A percentile compares a stretch with the other conserved stretches of the same genome.
Conservation (phyloP, 345 rosid genomes). For the Eucalyptus leucophloia region DNA sequence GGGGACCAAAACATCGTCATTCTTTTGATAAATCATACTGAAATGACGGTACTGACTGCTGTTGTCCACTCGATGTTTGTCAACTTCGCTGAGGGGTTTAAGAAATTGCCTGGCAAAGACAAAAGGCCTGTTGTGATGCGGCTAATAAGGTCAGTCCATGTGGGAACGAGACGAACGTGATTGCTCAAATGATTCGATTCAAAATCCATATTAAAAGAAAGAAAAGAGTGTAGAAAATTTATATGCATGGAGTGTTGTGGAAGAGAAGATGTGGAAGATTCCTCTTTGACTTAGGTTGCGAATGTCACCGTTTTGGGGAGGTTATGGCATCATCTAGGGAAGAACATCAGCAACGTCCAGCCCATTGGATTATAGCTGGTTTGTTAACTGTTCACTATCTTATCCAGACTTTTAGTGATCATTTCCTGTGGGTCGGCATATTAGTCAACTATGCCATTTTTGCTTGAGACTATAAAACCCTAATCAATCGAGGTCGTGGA, state of each 20-base stretch:
- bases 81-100: not conserved
- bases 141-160: not conserved
- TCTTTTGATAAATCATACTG: not conserved
- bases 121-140: not conserved
- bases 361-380: not conserved
- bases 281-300: not conserved
- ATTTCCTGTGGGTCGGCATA: not conserved
- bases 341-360: not conserved
- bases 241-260: not conserved
- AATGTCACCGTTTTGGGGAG: not conserved
- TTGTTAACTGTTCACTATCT: not conserved
- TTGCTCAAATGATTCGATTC: not conserved
- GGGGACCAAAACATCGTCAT: not conserved
- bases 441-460: not conserved
- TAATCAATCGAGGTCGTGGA: not conserved
- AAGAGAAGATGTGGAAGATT: not conserved
- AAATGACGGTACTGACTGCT: not conserved
- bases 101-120: not conserved
- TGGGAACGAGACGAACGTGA: not conserved
- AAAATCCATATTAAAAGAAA: not conserved
- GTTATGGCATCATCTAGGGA: not conserved
- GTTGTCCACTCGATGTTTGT: not conserved
- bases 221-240: not conserved
- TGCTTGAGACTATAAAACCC: not conserved
- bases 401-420: not conserved